Percentiles rank a stretch among this genome's conserved stretches.
Conservation (phyloP, 2,329 filamentous ascomycete species). For the Amylocarpus encephaloides region DNA sequence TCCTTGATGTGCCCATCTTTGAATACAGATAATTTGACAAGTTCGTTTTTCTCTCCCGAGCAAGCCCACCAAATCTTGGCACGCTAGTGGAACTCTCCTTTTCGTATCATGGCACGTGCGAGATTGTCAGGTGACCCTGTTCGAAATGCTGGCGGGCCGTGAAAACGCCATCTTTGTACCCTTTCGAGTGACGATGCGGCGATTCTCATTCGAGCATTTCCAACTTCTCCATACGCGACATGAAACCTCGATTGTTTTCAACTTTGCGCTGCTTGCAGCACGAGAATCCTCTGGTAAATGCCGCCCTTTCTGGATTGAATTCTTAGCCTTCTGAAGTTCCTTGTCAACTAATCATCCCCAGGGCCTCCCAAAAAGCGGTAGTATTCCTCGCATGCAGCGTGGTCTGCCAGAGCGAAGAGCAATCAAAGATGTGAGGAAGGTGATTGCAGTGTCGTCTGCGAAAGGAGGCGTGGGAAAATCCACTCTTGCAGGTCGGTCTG, state of each 20-base stretch:
- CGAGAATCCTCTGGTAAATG: slow-evolving; percentile 77
- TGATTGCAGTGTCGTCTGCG: slow-evolving; percentile 94
- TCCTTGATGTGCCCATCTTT: slow-evolving; percentile 45
- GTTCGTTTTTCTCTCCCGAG: slow-evolving; percentile 19
- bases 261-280: slow-evolving; percentile 52
- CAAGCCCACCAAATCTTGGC: slow-evolving; percentile 19
- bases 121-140: background rate
- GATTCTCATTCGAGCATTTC: background rate
- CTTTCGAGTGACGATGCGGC: too few species aligned
- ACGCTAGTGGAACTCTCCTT: slow-evolving; percentile 21
- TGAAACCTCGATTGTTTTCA: slow-evolving; percentile 46
- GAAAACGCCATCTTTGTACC: too few species aligned
- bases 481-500: slow-evolving; percentile 67
- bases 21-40: slow-evolving; percentile 16
- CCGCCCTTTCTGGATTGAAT: too few species aligned
- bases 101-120: too few species aligned
- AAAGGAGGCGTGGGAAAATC: slow-evolving; percentile 99
- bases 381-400: slow-evolving; percentile 68
- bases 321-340: too few species aligned
- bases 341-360: slow-evolving; percentile 34
- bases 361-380: slow-evolving; percentile 78
- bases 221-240: slow-evolving; percentile 8
- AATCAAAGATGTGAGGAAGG: slow-evolving; percentile 79
- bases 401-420: slow-evolving; percentile 74
- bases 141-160: too few species aligned